A percentile compares a stretch with the other conserved stretches of the same genome.
Conservation (phyloP, 1,139 yeast genomes). For the Kurtzmaniella quercitrusa region DNA sequence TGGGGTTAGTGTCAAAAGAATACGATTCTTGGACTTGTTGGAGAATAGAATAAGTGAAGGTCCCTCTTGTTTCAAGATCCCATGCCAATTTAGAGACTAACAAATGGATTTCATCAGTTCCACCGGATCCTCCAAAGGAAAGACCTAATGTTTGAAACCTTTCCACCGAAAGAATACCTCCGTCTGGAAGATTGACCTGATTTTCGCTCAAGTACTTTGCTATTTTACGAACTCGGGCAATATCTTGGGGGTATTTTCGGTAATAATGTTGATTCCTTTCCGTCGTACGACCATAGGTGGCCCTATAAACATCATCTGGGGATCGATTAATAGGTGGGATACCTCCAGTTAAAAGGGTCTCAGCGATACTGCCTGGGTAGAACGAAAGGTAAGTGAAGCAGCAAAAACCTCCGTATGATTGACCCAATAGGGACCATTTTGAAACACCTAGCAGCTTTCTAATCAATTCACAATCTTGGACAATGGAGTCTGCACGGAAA, state of each 20-base stretch:
- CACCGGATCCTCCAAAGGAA: conserved; percentile 47
- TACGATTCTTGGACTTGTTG: conserved; percentile 24
- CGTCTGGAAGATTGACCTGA: conserved; percentile 40
- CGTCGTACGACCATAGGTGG: conserved; percentile 42
- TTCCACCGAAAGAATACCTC: conserved; percentile 46
- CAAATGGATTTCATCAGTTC: conserved; percentile 44
- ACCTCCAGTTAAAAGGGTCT: conserved; percentile 51
- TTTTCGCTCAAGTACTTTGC: conserved; percentile 27
- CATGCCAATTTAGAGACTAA: conserved; percentile 35
- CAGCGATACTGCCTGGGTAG: conserved; percentile 35
- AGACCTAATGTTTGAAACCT: conserved; percentile 53
- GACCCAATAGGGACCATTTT: conserved; percentile 54
- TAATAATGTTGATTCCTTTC: conserved; percentile 49
- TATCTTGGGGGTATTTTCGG: conserved; percentile 45
- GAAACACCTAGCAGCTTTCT: conserved; percentile 31
- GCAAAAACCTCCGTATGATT: conserved; percentile 57
- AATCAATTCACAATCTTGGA: conserved; percentile 46
- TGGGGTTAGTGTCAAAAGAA: conserved; percentile 50
- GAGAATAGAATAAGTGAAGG: conserved; percentile 35
- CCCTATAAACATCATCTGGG: conserved; percentile 46
- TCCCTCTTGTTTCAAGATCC: conserved; percentile 31
- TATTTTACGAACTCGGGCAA: conserved; percentile 31
- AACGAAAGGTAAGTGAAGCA: conserved; percentile 47
- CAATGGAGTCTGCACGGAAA: conserved; percentile 52
- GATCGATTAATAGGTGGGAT: conserved; percentile 46